Percentiles rank a stretch among this genome's conserved stretches.
Conservation (phyloP, 208 protist species). For the Leishmania arabica region DNA sequence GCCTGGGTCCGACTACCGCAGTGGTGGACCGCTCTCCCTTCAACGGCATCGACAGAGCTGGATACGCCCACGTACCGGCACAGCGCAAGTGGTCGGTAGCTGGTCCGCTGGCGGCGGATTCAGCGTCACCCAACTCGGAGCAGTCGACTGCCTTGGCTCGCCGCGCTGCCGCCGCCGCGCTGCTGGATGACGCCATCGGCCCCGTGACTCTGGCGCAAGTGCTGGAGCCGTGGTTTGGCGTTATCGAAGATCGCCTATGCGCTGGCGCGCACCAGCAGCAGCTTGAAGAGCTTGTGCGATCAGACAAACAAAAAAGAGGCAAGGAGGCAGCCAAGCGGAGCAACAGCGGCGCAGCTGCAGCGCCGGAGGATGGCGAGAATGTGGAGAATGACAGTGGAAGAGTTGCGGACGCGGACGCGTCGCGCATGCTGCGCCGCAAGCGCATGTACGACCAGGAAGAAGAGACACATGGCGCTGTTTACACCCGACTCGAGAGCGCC, state of each 20-base stretch:
- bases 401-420: slow-evolving; percentile 8
- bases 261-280: slow-evolving; percentile 3
- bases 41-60: slow-evolving; percentile 24
- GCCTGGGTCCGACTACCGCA: not conserved
- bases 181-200: slow-evolving; percentile 25
- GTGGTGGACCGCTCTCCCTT: slow-evolving; percentile 26
- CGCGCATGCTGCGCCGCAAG: slow-evolving; percentile 17
- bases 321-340: not conserved
- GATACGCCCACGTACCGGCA: slow-evolving; percentile 20
- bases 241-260: slow-evolving; percentile 20
- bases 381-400: not conserved
- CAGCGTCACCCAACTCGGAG: not conserved
- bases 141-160: slow-evolving; percentile 6
- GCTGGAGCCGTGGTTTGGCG: slow-evolving; percentile 33
- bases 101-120: not conserved
- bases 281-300: not conserved
- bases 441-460: slow-evolving; percentile 15
- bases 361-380: not conserved
- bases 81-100: slow-evolving; percentile 24
- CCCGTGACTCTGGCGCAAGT: slow-evolving; percentile 22
- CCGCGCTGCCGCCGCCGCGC: slow-evolving; percentile 13
- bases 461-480: slow-evolving; percentile 23
- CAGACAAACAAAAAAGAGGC: not conserved
- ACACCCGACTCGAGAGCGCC: slow-evolving; percentile 24
- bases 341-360: not conserved